Evolutionary conservation across 2,329 filamentous ascomycete species (phyloP).

Genomic region (Apiospora kogelbergensis): DNA sequence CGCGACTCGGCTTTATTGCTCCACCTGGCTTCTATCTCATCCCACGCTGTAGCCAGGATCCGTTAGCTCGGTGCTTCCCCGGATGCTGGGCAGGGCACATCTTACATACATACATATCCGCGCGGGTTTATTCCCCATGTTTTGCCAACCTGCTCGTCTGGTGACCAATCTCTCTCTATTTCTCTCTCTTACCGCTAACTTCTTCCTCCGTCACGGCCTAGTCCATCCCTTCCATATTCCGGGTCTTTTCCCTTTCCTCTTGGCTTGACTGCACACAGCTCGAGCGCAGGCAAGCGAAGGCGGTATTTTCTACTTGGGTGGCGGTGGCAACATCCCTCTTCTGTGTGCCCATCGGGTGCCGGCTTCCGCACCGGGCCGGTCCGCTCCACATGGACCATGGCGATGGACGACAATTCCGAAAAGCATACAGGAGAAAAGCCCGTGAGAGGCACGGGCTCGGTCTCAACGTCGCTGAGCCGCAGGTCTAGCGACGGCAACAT

Average conservation of each 20-base stretch:
- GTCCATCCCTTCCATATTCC: neutral
- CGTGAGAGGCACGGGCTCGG: neutral
- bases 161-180: neutral
- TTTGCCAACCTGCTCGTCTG: neutral
- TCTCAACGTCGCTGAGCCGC: neutral
- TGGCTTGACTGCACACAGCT: neutral
- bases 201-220: neutral
- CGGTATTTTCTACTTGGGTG: neutral
- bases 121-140: neutral
- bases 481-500: neutral
- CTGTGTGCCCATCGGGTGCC: neutral
- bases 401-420: neutral
- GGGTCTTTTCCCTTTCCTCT: neutral
- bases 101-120: neutral
- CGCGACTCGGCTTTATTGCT: neutral
- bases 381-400: neutral
- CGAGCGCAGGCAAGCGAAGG: neutral
- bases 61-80: neutral
- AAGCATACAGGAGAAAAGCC: neutral
- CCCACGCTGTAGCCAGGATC: neutral
- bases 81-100: neutral
- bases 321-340: neutral
- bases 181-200: neutral
- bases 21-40: neutral
- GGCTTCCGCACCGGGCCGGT: constrained; percentile 3